phyloP scores from a whole-genome alignment of 345 rosid genomes.

The Eucalyptus cloeziana region DNA sequence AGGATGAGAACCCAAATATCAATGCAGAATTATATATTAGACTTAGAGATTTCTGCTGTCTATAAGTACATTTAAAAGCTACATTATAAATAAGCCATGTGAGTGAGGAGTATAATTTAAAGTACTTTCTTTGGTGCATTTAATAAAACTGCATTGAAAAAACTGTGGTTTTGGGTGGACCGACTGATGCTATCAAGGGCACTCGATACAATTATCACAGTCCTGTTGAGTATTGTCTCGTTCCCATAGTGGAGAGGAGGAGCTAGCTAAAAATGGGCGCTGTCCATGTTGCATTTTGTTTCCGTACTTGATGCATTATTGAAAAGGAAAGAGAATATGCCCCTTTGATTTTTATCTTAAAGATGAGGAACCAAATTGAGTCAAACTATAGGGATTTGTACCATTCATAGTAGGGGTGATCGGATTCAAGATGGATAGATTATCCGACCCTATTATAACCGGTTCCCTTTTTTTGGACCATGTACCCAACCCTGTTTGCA shows the following conservation, averaged over 20 bases:
- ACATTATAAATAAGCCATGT: background rate
- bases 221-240: background rate
- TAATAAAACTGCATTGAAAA: background rate
- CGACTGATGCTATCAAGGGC: background rate
- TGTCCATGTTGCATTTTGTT: background rate
- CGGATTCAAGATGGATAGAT: accelerated
- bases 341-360: too few relatives aligned
- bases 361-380: too few relatives aligned
- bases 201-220: background rate
- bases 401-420: too few relatives aligned
- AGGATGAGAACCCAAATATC: background rate
- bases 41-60: background rate
- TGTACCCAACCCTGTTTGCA: too few relatives aligned
- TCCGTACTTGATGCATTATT: background rate
- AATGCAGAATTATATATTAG: background rate
- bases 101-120: background rate
- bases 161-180: background rate
- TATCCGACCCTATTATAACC: accelerated
- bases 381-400: too few relatives aligned
- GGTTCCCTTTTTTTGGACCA: too few relatives aligned
- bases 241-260: background rate
- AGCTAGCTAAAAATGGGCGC: background rate
- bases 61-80: background rate
- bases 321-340: background rate
- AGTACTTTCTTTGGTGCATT: background rate